Conservation (phyloP, 495 filamentous ascomycete species). For the Talaromyces trachyspermus region DNA sequence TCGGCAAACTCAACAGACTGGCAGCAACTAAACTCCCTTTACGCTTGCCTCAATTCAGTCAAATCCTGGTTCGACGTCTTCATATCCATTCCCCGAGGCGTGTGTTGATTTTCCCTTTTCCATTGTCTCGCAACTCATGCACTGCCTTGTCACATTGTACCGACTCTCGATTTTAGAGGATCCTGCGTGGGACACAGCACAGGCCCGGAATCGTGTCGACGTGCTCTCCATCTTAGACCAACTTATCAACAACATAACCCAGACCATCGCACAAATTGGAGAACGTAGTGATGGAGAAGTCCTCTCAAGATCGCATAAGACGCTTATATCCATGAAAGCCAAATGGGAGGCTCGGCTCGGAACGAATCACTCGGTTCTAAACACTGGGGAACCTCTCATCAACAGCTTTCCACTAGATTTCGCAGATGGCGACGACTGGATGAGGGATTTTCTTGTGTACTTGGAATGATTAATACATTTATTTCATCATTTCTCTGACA, state of each 20-base stretch:
- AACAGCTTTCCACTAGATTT: too few species aligned
- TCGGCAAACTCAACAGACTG: too few species aligned
- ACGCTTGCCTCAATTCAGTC: conserved; percentile 23
- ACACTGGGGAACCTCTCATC: too few species aligned
- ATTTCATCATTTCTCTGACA: too few species aligned
- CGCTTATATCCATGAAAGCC: too few species aligned
- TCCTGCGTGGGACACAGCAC: conserved; percentile 26
- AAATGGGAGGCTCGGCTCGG: too few species aligned
- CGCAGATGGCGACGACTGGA: too few species aligned
- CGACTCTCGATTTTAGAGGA: conserved; percentile 32
- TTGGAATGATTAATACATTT: too few species aligned
- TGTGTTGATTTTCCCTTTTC: conserved; percentile 29
- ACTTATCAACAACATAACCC: conserved; percentile 10
- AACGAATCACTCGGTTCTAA: too few species aligned
- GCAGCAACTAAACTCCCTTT: conserved; percentile 25
- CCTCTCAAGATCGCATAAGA: too few species aligned
- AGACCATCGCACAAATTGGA: neutral
- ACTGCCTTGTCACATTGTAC: conserved; percentile 33
- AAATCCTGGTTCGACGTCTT: conserved; percentile 34
- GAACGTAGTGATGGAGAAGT: neutral
- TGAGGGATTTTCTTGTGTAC: too few species aligned
- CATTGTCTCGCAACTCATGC: conserved; percentile 34
- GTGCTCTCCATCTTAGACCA: conserved; percentile 19
- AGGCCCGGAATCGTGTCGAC: conserved; percentile 24
- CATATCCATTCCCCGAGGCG: conserved; percentile 19